These are phyloP conservation scores for Eremomyces bilateralis DNA, from an alignment of 495 filamentous ascomycete genomes.

Conservation along the genomic window DNA sequence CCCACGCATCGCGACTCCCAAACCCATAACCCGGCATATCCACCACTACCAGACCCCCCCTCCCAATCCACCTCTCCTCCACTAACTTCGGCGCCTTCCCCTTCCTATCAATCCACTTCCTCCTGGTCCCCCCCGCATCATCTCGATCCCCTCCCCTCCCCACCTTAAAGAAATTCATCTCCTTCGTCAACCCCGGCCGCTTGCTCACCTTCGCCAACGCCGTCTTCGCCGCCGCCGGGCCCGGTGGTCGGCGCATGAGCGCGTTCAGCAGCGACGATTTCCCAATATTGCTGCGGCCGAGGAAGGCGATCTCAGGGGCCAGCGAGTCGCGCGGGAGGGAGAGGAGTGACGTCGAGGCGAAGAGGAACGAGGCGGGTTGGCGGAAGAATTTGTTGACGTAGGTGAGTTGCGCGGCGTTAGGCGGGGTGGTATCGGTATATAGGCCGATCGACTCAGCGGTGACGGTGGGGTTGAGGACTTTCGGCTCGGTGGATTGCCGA, in stretches of 20 bases:
- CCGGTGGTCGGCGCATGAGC: slow-evolving; percentile 45
- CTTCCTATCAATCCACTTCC: slow-evolving; percentile 27
- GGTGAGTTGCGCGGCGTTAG: slow-evolving; percentile 29
- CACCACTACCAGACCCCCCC: slow-evolving; percentile 39
- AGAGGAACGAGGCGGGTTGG: slow-evolving; percentile 33
- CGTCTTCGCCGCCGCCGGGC: slow-evolving; percentile 13
- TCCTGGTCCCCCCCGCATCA: slow-evolving; percentile 8
- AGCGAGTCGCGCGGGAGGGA: slow-evolving; percentile 28
- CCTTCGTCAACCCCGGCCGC: slow-evolving; percentile 53
- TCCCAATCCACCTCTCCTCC: slow-evolving; percentile 5
- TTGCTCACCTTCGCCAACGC: slow-evolving; percentile 40
- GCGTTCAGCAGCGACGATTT: slow-evolving; percentile 81
- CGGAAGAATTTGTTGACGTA: slow-evolving; percentile 44
- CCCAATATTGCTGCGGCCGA: slow-evolving; percentile 79
- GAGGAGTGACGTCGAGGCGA: slow-evolving; percentile 49
- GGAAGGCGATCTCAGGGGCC: slow-evolving; percentile 42
- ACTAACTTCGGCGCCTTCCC: slow-evolving; percentile 11
- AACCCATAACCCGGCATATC: slow-evolving; percentile 94
- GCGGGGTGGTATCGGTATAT: slow-evolving; percentile 36
- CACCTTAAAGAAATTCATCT: slow-evolving; percentile 73
- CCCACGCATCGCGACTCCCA: slow-evolving; percentile 57
- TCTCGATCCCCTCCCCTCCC: no score
- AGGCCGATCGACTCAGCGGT: slow-evolving; percentile 18
- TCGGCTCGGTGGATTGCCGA: no score
- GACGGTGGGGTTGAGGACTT: no score